Base-by-base conservation (phyloP, 768 basidiomycete genomes). In the Cystobasidium onofrii region DNA sequence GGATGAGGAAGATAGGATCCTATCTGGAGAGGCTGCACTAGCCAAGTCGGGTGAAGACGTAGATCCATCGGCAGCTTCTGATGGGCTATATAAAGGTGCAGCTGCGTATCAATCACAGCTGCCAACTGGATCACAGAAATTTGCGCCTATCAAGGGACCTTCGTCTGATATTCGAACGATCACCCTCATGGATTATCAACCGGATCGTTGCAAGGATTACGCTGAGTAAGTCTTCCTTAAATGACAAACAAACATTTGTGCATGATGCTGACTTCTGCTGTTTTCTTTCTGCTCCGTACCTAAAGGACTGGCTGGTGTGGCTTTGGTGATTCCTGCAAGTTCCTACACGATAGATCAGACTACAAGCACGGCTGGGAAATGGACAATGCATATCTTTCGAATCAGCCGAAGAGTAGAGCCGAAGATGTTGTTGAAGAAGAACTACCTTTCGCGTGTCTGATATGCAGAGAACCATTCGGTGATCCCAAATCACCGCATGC, bases 331-430 rank as follows among this genome's bases (percentile, higher is more conserved):
- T 93, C 92, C 1, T 99, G 96, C 83, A 98, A 97, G 85, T 76
- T 73, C 84, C 85, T 98, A 80, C 96, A 98, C 82, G 96, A 98
- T 82, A 88, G 95, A 79, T 94, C 95, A 63, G 82, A 83, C 78
- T 84, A 99, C 83, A 86, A 98, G n/a, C 89, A 89, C 3, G 96
- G 96, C 52, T 99, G 96, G 96, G 95, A 99, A 82, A 85, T 99
- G 71, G 96, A 99, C 84, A 91, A 93, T 81, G 74, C 75, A 20
- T 80, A 77, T 75, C 76, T 79, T 23, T 79, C 44, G 84, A 93
- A 69, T 90, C 91, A 31, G 91, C 84, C 88, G n/a, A 84, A 84
- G 80, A 87, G 85, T 81, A 84, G 86, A 76, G 88, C 86, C 64
- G 75, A 76, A 39, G 77, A 78, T 70, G 86, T 87, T 31, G 76